phyloP scores from a whole-genome alignment of 352 stramenopile species.

The Phytophthora melonis region DNA sequence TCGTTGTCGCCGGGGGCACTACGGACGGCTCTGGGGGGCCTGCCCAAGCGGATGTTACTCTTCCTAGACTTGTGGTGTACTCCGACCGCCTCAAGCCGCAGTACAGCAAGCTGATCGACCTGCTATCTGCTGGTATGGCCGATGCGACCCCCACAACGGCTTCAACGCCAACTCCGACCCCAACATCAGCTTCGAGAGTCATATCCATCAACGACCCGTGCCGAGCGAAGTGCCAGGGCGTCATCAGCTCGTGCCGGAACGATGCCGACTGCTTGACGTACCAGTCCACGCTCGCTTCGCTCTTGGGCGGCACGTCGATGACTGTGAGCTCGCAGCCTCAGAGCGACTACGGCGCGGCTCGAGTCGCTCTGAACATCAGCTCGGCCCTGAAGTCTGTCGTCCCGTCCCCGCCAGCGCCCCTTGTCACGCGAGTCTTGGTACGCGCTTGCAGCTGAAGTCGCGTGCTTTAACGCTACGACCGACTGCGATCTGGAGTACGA shows the following conservation, averaged over 20 bases:
- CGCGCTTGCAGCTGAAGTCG: background rate
- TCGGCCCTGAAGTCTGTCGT: background rate
- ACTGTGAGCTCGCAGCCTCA: background rate
- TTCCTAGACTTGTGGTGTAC: conserved; percentile 5
- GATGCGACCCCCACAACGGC: background rate
- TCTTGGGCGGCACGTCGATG: conserved; percentile 3
- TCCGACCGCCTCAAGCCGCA: conserved; percentile 7
- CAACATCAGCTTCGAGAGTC: conserved; percentile 1
- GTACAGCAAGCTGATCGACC: conserved; percentile 11
- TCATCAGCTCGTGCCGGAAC: background rate
- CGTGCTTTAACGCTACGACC: conserved; percentile 1
- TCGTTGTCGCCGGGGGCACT: background rate
- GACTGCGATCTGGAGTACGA: conserved; percentile 20
- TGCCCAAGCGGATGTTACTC: background rate
- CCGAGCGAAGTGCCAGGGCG: background rate
- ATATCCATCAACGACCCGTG: conserved; percentile 3
- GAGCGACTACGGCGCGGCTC: background rate
- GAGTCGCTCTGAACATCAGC: conserved; percentile 5
- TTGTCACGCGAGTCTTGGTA: too few relatives aligned
- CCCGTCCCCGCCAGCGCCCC: background rate
- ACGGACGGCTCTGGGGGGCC: background rate
- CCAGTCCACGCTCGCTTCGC: background rate
- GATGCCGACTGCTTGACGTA: background rate
- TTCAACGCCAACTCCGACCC: background rate
- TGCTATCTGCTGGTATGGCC: conserved; percentile 9